Evolutionary conservation across 2,329 filamentous ascomycete species (phyloP).

Genomic region (Whalleya microplaca): DNA sequence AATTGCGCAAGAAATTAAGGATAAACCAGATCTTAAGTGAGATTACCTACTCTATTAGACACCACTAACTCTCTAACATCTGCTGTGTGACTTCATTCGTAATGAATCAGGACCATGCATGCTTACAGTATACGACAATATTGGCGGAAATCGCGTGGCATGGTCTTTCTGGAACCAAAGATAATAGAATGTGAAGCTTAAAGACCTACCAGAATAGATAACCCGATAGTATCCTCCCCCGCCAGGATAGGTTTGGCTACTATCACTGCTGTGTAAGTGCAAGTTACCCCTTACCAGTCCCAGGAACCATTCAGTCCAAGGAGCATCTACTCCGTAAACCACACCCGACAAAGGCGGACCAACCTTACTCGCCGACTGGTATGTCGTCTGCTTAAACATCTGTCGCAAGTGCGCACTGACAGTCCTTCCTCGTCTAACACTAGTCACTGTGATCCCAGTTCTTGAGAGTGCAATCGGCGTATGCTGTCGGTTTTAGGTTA

Average conservation of each 20-base stretch:
- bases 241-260: not conserved
- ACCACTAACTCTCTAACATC: conserved; percentile 4
- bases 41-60: not conserved
- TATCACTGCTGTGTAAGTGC: too few relatives aligned
- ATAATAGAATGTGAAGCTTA: not conserved
- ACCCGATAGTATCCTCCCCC: not conserved
- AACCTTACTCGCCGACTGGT: not conserved
- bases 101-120: conserved; percentile 1
- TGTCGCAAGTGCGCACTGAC: conserved; percentile 4
- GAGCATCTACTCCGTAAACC: not conserved
- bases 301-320: too few relatives aligned
- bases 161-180: not conserved
- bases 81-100: conserved; percentile 5
- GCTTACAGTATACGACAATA: conserved; percentile 7
- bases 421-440: not conserved
- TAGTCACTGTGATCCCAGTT: conserved; percentile 5
- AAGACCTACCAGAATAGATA: not conserved
- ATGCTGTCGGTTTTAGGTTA: conserved; percentile 2
- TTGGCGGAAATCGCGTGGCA: conserved; percentile 1
- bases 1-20: not conserved
- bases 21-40: too few relatives aligned
- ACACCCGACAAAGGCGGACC: too few relatives aligned
- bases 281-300: too few relatives aligned
- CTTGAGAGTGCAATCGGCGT: not conserved
- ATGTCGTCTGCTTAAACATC: not conserved